Conservation (phyloP, 2,329 filamentous ascomycete species). For the Neopestalotiopsis rosae region DNA sequence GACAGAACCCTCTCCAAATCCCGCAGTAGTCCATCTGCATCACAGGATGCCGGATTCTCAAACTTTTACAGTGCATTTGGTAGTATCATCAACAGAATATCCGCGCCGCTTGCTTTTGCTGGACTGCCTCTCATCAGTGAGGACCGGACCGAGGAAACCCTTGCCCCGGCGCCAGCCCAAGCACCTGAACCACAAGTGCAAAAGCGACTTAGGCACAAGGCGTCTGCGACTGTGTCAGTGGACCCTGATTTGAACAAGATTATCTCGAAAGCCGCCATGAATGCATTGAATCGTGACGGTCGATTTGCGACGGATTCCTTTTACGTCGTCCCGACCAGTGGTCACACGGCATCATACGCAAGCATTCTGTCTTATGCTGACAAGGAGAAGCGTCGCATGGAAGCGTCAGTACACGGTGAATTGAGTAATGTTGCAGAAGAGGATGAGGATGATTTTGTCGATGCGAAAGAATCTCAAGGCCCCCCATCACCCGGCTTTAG, state of each 20-base stretch:
- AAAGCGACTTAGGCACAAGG: slow-evolving; percentile 43
- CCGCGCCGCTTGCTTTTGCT: slow-evolving; percentile 89
- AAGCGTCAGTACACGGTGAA: slow-evolving; percentile 51
- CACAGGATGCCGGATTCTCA: slow-evolving; percentile 79
- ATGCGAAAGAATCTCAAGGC: slow-evolving; percentile 73
- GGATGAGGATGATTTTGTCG: slow-evolving; percentile 88
- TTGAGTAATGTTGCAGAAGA: slow-evolving; percentile 50
- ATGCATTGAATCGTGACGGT: slow-evolving; percentile 75
- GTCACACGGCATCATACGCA: slow-evolving; percentile 91
- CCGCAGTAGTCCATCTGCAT: slow-evolving; percentile 32
- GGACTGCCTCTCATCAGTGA: slow-evolving; percentile 77
- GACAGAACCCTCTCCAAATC: slow-evolving; percentile 29
- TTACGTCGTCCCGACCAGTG: slow-evolving; percentile 91
- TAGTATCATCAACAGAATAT: slow-evolving; percentile 84
- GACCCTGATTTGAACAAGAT: slow-evolving; percentile 83
- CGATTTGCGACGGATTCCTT: slow-evolving; percentile 77
- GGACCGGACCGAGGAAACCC: slow-evolving; percentile 42
- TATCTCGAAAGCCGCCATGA: slow-evolving; percentile 84
- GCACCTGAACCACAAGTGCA: slow-evolving; percentile 44
- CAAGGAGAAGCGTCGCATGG: slow-evolving; percentile 67
- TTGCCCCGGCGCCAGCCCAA: slow-evolving; percentile 40
- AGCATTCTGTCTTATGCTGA: slow-evolving; percentile 78
- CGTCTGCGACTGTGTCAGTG: slow-evolving; percentile 38
- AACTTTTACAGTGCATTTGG: slow-evolving; percentile 94
- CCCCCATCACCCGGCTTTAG: slow-evolving; percentile 48